phyloP scores from a whole-genome alignment of 495 filamentous ascomycete genomes.

The Trichocladium antarcticum region DNA sequence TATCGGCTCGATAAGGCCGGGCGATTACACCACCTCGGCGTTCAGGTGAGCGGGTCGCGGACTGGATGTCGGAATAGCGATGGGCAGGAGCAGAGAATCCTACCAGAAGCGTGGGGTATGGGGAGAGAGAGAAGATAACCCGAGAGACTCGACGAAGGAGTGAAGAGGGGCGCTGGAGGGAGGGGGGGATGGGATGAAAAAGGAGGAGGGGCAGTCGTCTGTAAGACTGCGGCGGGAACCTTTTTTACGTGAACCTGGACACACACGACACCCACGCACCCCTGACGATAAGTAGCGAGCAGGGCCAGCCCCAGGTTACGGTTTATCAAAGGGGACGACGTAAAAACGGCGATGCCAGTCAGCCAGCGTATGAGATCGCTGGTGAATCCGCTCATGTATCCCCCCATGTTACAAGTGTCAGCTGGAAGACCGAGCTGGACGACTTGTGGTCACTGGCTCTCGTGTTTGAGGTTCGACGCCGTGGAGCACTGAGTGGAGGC shows the following conservation, averaged over 20 bases:
- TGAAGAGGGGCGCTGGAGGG: not conserved
- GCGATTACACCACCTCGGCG: no score
- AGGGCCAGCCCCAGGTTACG: not conserved
- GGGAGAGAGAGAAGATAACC: not conserved
- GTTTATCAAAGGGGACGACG: constrained; percentile 21
- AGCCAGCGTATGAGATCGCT: constrained; percentile 20
- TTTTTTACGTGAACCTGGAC: constrained; percentile 15
- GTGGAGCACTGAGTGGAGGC: constrained; percentile 24
- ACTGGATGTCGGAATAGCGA: no score
- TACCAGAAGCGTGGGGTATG: not conserved
- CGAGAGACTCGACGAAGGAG: not conserved
- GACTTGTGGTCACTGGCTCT: constrained; percentile 20
- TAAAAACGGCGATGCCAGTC: constrained; percentile 22
- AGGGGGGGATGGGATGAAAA: constrained; percentile 11
- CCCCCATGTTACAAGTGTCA: constrained; percentile 20
- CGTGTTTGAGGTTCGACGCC: constrained; percentile 28
- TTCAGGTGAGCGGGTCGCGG: no score
- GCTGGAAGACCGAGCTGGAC: constrained; percentile 7
- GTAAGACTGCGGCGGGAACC: constrained; percentile 17
- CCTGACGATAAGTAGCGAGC: constrained; percentile 3
- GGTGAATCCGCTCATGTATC: constrained; percentile 20
- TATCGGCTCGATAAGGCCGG: not conserved
- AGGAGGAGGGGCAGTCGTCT: constrained; percentile 15
- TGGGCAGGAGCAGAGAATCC: not conserved
- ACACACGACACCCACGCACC: not conserved